A percentile compares a stretch with the other conserved stretches of the same genome.
phyloP scores from a whole-genome alignment of 192 early-diverging fungal genomes.

The Lobosporangium transversale region DNA sequence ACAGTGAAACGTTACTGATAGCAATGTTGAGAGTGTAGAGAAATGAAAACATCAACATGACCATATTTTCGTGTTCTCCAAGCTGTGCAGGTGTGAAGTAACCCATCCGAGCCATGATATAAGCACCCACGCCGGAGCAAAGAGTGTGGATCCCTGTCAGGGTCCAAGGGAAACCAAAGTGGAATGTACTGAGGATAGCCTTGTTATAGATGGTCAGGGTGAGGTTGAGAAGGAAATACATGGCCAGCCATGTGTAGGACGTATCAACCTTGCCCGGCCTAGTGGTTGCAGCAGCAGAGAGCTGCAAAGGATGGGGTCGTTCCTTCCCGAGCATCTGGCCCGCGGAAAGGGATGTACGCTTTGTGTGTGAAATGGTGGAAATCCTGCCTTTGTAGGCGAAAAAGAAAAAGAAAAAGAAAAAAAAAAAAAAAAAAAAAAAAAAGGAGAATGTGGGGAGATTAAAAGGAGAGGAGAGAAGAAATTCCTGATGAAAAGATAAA shows the following conservation, averaged over 20 bases:
- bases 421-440: neutral
- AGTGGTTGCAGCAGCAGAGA: slow-evolving; percentile 8
- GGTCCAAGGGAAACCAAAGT: slow-evolving; percentile 88
- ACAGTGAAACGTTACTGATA: slow-evolving; percentile 85
- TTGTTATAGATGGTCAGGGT: slow-evolving; percentile 88
- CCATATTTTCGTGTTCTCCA: slow-evolving; percentile 65
- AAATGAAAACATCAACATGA: slow-evolving; percentile 81
- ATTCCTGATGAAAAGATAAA: neutral
- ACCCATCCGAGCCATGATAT: slow-evolving; percentile 57
- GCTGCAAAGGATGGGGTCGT: slow-evolving; percentile 34
- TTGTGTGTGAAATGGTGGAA: neutral
- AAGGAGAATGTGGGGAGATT: neutral
- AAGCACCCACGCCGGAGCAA: slow-evolving; percentile 75
- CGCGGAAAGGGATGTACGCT: neutral
- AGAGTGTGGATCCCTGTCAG: slow-evolving; percentile 87
- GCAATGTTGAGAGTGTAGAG: slow-evolving; percentile 94
- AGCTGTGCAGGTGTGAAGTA: slow-evolving; percentile 65
- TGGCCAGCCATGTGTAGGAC: slow-evolving; percentile 65
- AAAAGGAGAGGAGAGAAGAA: neutral
- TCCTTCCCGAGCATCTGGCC: slow-evolving; percentile 38
- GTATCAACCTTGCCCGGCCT: slow-evolving; percentile 42
- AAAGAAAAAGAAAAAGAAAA: neutral
- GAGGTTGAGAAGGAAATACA: slow-evolving; percentile 82
- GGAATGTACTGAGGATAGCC: slow-evolving; percentile 75
- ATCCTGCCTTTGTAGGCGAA: neutral